Percentiles rank a stretch among this genome's conserved stretches.
Conservation (phyloP, 371 early-diverging fungal genomes). For the Actinomortierella ambigua region DNA sequence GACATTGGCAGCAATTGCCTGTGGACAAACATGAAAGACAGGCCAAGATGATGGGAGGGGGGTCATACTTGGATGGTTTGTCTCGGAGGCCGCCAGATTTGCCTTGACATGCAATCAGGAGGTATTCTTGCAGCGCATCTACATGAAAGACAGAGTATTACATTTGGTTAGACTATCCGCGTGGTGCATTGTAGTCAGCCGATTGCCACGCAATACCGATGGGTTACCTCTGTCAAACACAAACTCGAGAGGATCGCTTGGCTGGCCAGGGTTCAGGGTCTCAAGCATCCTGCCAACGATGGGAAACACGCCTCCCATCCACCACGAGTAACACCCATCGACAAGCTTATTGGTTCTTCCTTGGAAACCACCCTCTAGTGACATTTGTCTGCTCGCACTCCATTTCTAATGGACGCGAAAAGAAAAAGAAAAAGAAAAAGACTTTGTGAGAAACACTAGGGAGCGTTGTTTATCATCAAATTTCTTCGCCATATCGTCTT, state of each 20-base stretch:
- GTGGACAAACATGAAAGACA: not conserved
- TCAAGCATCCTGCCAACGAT: constrained; percentile 62
- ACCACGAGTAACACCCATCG: constrained; percentile 98
- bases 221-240: constrained; percentile 61
- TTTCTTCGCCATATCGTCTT: not conserved
- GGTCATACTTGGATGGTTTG: constrained; percentile 89
- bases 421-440: not conserved
- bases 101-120: constrained; percentile 86
- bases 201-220: not conserved
- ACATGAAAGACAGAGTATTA: constrained; percentile 6
- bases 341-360: constrained; percentile 97
- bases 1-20: not conserved
- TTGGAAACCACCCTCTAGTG: constrained; percentile 93
- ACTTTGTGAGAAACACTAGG: not conserved
- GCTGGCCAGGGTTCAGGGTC: constrained; percentile 5
- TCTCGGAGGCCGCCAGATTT: constrained; percentile 86
- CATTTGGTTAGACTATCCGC: constrained; percentile 1
- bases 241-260: constrained; percentile 17
- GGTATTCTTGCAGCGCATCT: constrained; percentile 87
- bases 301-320: constrained; percentile 91
- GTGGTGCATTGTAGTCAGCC: not conserved
- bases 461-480: not conserved
- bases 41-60: no score
- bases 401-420: constrained; percentile 74
- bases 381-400: constrained; percentile 84